These are phyloP conservation scores for Mycosarcoma mackinlayi DNA, from an alignment of 1,284 basidiomycete genomes.

Conservation along the genomic window DNA sequence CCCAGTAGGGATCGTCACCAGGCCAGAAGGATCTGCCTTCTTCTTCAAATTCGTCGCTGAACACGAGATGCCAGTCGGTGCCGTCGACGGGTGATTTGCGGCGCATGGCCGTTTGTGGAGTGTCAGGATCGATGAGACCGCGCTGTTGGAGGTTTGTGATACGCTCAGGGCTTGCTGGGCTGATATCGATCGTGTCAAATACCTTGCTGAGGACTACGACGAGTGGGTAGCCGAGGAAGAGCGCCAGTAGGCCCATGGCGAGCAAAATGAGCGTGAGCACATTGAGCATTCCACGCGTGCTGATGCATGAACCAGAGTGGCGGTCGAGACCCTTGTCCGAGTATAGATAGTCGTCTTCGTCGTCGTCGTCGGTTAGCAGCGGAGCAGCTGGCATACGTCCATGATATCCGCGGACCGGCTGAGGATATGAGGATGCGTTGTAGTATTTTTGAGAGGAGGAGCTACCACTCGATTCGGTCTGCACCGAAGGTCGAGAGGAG, in stretches of 20 bases:
- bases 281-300: slow-evolving; percentile 59
- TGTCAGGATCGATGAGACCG: slow-evolving; percentile 59
- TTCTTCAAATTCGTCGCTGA: slow-evolving; percentile 78
- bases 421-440: slow-evolving; percentile 16
- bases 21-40: slow-evolving; percentile 75
- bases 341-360: slow-evolving; percentile 48
- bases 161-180: slow-evolving; percentile 17
- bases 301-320: slow-evolving; percentile 33
- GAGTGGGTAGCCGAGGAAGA: slow-evolving; percentile 66
- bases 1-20: slow-evolving; percentile 67
- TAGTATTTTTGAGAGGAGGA: slow-evolving; percentile 41
- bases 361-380: slow-evolving; percentile 35
- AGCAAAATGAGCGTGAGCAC: slow-evolving; percentile 59
- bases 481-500: slow-evolving; percentile 31
- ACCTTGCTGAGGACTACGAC: slow-evolving; percentile 48
- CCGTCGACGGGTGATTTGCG: slow-evolving; percentile 35
- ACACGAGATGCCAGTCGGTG: slow-evolving; percentile 72
- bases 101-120: slow-evolving; percentile 29
- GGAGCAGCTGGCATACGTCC: slow-evolving; percentile 16
- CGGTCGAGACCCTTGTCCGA: slow-evolving; percentile 29
- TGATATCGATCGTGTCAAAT: slow-evolving; percentile 42
- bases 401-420: slow-evolving; percentile 8
- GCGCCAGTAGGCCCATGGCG: slow-evolving; percentile 49
- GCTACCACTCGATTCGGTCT: slow-evolving; percentile 36
- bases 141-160: slow-evolving; percentile 36